Evolutionary conservation across 352 stramenopile genomes (phyloP), one percentile per base, ranked within the genome.

Genomic region (Globisporangium spiculum): DNA sequence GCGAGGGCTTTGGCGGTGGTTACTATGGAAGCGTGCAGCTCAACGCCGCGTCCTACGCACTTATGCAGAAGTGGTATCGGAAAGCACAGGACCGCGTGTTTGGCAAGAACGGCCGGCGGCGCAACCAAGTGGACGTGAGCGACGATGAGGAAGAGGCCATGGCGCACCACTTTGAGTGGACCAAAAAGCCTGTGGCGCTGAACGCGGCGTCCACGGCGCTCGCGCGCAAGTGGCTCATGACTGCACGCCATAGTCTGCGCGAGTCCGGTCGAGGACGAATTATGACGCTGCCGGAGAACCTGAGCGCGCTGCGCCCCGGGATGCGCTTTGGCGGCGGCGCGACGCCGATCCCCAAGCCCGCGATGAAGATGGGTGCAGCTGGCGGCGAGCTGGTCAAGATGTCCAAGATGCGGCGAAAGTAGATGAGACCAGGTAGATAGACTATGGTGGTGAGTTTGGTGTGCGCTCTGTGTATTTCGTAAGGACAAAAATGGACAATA

Each of bases 41-140:
- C 44, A 96, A 76, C 44, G 88, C 90, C 16, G 89, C 92, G 4
- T 96, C 91, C 0, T 90, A 89, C 41, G 92, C 93, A 18, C 83
- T 98, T 36, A 83, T 98, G 61, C 80, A 97, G 48, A 89, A 93
- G 60, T 98, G 95, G 95, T 97, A 98, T 75, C 78, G 75, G 36
- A 90, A 89, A 53, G 95, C 95, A 12, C 89, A 97, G 72, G 83
- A 95, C 38, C 91, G 86, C n/a, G 75, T 98, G 9, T 97, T 96
- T 62, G 89, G 86, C 32, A 87, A 89, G 66, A 76, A 75, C 52
- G 88, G 84, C 54, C 84, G 86, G 22, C 75, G 78, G 1, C 84
- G 79, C 48, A 82, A 80, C 36, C 71, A 80, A 58, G 66, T 92
- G 12, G 83, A 96, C 52, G 85, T 97, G 50, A 96, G 88, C 57